Base-by-base conservation (phyloP, 805 yeast species). In the Wickerhamiella slavikovae region DNA sequence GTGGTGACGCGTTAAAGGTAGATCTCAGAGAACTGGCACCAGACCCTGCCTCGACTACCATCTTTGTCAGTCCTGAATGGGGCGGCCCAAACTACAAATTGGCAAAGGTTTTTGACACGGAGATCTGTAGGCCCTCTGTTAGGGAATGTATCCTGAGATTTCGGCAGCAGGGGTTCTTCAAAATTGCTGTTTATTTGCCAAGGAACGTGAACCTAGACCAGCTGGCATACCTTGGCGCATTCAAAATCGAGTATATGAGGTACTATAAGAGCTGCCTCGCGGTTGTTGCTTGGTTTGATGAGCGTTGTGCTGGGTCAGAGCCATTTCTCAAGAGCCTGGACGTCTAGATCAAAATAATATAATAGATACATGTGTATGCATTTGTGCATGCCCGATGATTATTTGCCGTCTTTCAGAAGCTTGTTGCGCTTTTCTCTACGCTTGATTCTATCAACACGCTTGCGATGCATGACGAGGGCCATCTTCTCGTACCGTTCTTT, bases 341-440 rank as follows among this genome's bases (percentile, higher is more conserved):
- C n/a, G n/a, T n/a, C n/a, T n/a, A n/a, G n/a, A n/a, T n/a, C n/a
- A n/a, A n/a, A n/a, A n/a, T n/a, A n/a, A n/a, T n/a, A n/a, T n/a
- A n/a, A n/a, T n/a, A n/a, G 29, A 8, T 12, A 8, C 15, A 26
- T 18, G 16, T n/a, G 6, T 16, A 7, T 27, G 5, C 5, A 27
- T 21, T 14, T 6, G 22, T 25, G 14, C 9, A 6, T 7, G 10
- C 13, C 7, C 20, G 4, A 8, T n/a, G 11, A 22, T 12, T 26
- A 28, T 33, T 40, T 76, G 52, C 95, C 93, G 48, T 83, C 96
- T 50, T 73, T 80, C 49, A 83, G 69, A 45, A 82, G 59, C 57
- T 85, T 85, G 58, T 83, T 85, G 57, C 96, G 72, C 74, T 85
- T 85, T 49, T 85, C 98, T 48, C 75, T 71, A 59, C 75, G 72